phyloP scores from a whole-genome alignment of 2,329 filamentous ascomycete genomes.

The Samsoniella hepiali region DNA sequence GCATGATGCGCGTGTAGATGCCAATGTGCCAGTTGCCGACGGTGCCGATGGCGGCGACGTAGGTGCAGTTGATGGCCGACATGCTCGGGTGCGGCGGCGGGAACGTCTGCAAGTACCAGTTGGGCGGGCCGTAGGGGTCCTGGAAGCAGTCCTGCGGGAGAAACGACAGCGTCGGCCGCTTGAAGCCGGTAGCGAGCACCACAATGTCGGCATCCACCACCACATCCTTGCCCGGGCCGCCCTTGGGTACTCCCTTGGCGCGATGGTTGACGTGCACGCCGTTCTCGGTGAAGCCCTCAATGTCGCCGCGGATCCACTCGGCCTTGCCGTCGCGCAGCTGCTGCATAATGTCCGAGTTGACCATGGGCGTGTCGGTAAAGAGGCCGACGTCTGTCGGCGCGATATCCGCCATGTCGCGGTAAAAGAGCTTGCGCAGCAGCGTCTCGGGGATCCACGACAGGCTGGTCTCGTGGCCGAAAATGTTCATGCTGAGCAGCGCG shows the following conservation, averaged over 20 bases:
- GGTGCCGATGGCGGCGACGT: constrained; percentile 74
- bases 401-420: constrained; percentile 73
- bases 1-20: constrained; percentile 79
- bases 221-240: constrained; percentile 67
- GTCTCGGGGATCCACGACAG: constrained; percentile 76
- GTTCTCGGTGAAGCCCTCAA: constrained; percentile 59
- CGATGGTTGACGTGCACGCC: constrained; percentile 72
- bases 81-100: constrained; percentile 70
- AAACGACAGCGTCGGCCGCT: constrained; percentile 70
- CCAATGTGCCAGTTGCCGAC: constrained; percentile 88
- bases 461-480: constrained; percentile 72
- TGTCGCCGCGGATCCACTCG: constrained; percentile 79
- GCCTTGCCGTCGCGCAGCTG: constrained; percentile 69
- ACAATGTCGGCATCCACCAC: constrained; percentile 70
- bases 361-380: constrained; percentile 85
- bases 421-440: constrained; percentile 74
- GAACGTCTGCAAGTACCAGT: constrained; percentile 88
- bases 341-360: constrained; percentile 76
- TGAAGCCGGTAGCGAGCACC: constrained; percentile 80
- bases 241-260: constrained; percentile 67
- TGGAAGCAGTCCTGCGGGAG: constrained; percentile 70
- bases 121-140: constrained; percentile 72
- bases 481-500: constrained; percentile 69
- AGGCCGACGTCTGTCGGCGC: constrained; percentile 66
- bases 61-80: constrained; percentile 80